Conservation (phyloP, 441 rosid genomes). For the Arabidopsis hybrid region DNA sequence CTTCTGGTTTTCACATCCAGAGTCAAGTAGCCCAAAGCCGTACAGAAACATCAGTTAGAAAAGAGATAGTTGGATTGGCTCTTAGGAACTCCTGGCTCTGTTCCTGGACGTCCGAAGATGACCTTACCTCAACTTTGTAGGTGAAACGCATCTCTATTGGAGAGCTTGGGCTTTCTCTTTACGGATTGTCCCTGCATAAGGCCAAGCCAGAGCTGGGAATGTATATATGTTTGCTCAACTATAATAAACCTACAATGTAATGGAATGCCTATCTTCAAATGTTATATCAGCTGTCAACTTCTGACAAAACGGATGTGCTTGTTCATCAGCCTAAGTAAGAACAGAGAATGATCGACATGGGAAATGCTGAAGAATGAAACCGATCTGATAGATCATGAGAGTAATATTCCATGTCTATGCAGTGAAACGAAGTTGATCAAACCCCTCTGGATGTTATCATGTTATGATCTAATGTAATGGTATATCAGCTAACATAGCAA, state of each 20-base stretch:
- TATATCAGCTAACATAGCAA: too few relatives aligned
- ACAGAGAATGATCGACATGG: slow-evolving; percentile 25
- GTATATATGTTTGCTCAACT: not conserved
- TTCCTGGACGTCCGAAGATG: slow-evolving; percentile 5
- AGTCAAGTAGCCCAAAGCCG: not conserved
- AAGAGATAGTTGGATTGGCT: too few relatives aligned
- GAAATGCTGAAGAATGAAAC: slow-evolving; percentile 37
- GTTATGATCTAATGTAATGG: too few relatives aligned
- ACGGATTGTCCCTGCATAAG: slow-evolving; percentile 32
- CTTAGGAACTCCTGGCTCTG: slow-evolving; percentile 6
- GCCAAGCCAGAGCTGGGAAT: slow-evolving; percentile 26
- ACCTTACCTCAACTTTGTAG: slow-evolving; percentile 13
- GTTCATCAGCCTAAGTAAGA: slow-evolving; percentile 26
- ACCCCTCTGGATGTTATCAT: too few relatives aligned
- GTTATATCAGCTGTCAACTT: slow-evolving; percentile 16
- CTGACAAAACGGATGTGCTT: slow-evolving; percentile 9
- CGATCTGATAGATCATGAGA: slow-evolving; percentile 1
- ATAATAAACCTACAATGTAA: slow-evolving; percentile 14
- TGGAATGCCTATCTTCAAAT: slow-evolving; percentile 31
- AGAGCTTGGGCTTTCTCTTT: slow-evolving; percentile 8
- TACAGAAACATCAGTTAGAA: too few relatives aligned
- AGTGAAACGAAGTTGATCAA: too few relatives aligned
- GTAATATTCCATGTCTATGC: too few relatives aligned
- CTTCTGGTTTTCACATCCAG: not conserved
- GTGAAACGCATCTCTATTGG: slow-evolving; percentile 14